Conservation (phyloP, 2,329 filamentous ascomycete genomes). For the Botrytis galanthina region DNA sequence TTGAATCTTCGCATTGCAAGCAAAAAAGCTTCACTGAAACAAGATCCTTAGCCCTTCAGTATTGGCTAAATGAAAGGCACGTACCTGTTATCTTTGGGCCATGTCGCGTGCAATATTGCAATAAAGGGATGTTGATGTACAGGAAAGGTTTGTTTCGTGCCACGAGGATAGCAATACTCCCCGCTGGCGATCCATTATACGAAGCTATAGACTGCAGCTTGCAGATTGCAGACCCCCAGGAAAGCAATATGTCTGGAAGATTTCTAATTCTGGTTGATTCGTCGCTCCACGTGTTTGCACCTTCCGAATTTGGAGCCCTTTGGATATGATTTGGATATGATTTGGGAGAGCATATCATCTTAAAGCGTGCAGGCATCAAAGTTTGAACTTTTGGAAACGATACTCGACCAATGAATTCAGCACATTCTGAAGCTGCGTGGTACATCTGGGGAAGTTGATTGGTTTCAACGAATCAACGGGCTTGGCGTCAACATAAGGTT, state of each 20-base stretch:
- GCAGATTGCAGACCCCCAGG: not conserved
- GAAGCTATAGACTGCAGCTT: not conserved
- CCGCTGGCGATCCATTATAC: not conserved
- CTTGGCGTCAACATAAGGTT: conserved; percentile 4
- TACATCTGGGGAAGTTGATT: conserved; percentile 10
- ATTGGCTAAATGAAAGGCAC: not conserved
- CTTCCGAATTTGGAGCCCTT: not conserved
- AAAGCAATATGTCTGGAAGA: not conserved
- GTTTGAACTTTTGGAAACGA: not conserved
- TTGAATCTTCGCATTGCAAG: not conserved
- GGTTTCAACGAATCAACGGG: conserved; percentile 5
- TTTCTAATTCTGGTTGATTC: not conserved
- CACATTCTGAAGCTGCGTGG: conserved; percentile 4
- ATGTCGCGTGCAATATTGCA: conserved; percentile 8
- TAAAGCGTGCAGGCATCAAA: not conserved
- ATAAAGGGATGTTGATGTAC: conserved; percentile 1
- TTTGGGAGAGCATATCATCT: not conserved
- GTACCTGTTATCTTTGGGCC: not conserved
- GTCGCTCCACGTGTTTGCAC: not conserved
- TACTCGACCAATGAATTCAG: not conserved
- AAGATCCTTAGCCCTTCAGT: not conserved
- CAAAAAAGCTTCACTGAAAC: not conserved
- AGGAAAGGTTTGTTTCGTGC: not conserved
- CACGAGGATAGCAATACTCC: not conserved
- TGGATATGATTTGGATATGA: not conserved